Percentiles rank a stretch among this genome's conserved stretches.
Evolutionary conservation across 768 basidiomycete species (phyloP).

Genomic region (Boletus bicolor): DNA sequence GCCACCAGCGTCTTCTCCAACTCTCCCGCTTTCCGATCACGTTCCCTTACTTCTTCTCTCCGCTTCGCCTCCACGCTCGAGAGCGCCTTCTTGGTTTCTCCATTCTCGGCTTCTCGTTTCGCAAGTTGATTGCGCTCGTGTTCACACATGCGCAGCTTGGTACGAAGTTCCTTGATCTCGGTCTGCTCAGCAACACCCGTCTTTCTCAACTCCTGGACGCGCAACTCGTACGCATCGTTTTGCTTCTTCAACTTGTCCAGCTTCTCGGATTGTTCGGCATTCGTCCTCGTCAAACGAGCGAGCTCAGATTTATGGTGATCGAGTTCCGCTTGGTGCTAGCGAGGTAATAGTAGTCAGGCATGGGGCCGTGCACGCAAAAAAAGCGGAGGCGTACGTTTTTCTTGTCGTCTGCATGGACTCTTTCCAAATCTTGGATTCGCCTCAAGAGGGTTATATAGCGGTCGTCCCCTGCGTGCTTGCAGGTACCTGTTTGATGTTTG

Average conservation of each 20-base stretch:
- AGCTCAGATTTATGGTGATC: slow-evolving; percentile 60
- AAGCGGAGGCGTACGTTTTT: slow-evolving; percentile 44
- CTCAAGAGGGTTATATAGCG: slow-evolving; percentile 54
- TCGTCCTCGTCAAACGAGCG: slow-evolving; percentile 43
- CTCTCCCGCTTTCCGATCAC: slow-evolving; percentile 52
- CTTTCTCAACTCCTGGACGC: slow-evolving; percentile 61
- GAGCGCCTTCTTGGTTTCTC: slow-evolving; percentile 49
- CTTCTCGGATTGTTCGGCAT: slow-evolving; percentile 49
- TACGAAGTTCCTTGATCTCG: slow-evolving; percentile 60
- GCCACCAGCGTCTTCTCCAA: slow-evolving; percentile 48
- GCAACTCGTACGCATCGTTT: slow-evolving; percentile 51
- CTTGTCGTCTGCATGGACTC: slow-evolving; percentile 62
- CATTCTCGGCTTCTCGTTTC: slow-evolving; percentile 49
- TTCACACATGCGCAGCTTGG: slow-evolving; percentile 56
- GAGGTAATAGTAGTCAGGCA: too few relatives aligned
- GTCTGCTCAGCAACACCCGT: slow-evolving; percentile 45
- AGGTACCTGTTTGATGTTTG: slow-evolving; percentile 13
- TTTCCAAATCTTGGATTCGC: slow-evolving; percentile 64
- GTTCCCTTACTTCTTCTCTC: slow-evolving; percentile 53
- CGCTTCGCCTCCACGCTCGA: slow-evolving; percentile 48
- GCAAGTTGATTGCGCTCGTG: slow-evolving; percentile 52
- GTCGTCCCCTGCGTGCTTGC: slow-evolving; percentile 34
- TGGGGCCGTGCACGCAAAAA: too few relatives aligned
- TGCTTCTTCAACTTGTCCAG: slow-evolving; percentile 65
- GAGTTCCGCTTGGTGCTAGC: slow-evolving; percentile 58